Percentiles rank a stretch among this genome's conserved stretches.
Evolutionary conservation across 208 protist genomes (phyloP).

Genomic region (Crithidia mellificae): DNA sequence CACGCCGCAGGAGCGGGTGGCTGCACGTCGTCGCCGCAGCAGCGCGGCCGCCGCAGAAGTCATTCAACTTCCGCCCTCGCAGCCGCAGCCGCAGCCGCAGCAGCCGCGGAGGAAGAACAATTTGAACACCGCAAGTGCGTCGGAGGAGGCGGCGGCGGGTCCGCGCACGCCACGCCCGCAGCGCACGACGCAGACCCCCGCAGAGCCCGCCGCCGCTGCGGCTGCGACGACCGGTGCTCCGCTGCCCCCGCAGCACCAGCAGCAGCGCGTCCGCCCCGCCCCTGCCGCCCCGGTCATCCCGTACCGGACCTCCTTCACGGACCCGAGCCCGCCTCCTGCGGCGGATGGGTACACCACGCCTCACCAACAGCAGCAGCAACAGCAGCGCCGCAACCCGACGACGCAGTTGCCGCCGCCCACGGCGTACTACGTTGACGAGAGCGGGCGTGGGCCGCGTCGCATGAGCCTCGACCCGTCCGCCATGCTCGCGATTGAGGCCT

Average conservation of each 20-base stretch:
- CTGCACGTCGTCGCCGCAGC: conserved; percentile 5
- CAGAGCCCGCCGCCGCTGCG: no score
- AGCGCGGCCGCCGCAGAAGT: conserved; percentile 1
- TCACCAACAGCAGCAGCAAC: background rate
- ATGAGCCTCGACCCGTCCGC: conserved; percentile 9
- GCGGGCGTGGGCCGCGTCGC: conserved; percentile 9
- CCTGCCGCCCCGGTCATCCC: conserved; percentile 11
- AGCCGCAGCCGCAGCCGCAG: background rate
- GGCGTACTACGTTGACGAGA: conserved; percentile 20
- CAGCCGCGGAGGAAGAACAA: no score
- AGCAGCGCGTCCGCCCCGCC: background rate
- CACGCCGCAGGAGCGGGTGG: conserved; percentile 26
- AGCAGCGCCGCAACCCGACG: background rate
- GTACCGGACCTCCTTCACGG: conserved; percentile 17
- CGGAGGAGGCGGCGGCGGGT: background rate
- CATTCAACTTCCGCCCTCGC: background rate
- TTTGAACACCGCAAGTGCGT: no score
- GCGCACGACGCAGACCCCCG: background rate
- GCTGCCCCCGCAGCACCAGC: conserved; percentile 14
- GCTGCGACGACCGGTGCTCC: no score
- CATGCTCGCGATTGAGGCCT: conserved; percentile 25
- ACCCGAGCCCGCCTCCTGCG: conserved; percentile 14
- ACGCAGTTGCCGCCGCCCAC: conserved; percentile 33
- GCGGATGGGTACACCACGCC: background rate
- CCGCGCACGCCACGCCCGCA: conserved; percentile 4